Base-by-base conservation (phyloP, 2,329 filamentous ascomycete species). In the Alternaria atra region DNA sequence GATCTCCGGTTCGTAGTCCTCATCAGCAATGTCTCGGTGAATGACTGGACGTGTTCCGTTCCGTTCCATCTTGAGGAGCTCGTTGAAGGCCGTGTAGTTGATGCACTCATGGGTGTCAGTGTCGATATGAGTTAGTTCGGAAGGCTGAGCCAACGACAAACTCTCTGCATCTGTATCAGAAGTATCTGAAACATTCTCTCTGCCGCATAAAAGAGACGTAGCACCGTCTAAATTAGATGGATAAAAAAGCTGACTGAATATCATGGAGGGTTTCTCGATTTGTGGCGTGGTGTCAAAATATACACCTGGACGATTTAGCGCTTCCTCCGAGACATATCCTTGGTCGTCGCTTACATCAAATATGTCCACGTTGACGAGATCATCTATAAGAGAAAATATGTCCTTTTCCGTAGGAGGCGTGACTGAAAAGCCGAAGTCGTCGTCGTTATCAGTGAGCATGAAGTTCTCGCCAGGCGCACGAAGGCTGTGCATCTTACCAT, bases 1-100 rank as follows among this genome's bases (percentile, higher is more conserved):
- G 12, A 35, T 15, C 17, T 44, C 39, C 20, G 27, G 39, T 13
- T 53, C 44, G 15, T 30, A 27, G 13, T 50, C 42, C 8, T 23
- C 25, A 10, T 53, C 35, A 20, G 29, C n/a, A 12, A 15, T 43
- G 29, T 32, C 23, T n/a, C 34, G 60, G 34, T 56, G 52, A 12
- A 51, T 42, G 10, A 34, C 25, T 20, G 39, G 27, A 35, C 32
- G 40, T 13, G 52, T 39, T 30, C 37, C 44, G 42, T 51, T 15
- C 30, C 61, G 40, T n/a, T 52, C 23, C 5, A 51, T 42, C 4
- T 37, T 27, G 6, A 54, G 27, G 3, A 63, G 46, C 20, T 63
- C 53, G 30, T 60, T 55, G 6, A 63, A 52, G 6, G 60, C 63
- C 15, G 48, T 64, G 25, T 59, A 61, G 6, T 20, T 43, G 23